A percentile compares a stretch with the other conserved stretches of the same genome.
Evolutionary conservation across 2,329 filamentous ascomycete species (phyloP).

Genomic region (Verticillium zaregamsianum): DNA sequence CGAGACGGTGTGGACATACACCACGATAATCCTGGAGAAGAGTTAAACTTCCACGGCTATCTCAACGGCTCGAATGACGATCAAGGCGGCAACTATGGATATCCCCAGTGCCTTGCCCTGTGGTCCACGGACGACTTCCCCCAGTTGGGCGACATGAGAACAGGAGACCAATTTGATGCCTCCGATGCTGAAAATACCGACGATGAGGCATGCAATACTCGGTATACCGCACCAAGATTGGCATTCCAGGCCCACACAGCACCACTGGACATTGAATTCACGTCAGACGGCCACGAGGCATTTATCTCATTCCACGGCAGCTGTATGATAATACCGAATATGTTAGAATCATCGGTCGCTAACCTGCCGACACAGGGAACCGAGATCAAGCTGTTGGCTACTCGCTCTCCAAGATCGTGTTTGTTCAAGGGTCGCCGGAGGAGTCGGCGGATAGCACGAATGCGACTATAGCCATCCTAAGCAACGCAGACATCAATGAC

Average conservation of each 20-base stretch:
- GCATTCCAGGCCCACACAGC: conserved; percentile 59
- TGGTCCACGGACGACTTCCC: conserved; percentile 49
- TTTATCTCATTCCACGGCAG: conserved; percentile 62
- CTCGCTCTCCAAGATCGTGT: conserved; percentile 35
- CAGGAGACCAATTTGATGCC: conserved; percentile 44
- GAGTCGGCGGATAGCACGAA: conserved; percentile 35
- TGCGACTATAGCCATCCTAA: conserved; percentile 47
- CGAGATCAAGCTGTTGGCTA: conserved; percentile 39
- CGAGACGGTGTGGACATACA: conserved; percentile 55
- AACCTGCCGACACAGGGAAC: conserved; percentile 27
- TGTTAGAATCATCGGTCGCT: neutral
- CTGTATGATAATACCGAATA: conserved; percentile 37
- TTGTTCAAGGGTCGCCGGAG: conserved; percentile 35
- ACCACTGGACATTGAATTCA: conserved; percentile 62
- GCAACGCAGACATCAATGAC: conserved; percentile 43
- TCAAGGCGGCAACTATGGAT: conserved; percentile 59
- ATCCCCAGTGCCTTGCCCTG: conserved; percentile 64
- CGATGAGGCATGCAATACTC: neutral
- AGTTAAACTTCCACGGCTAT: conserved; percentile 65
- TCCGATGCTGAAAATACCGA: conserved; percentile 9
- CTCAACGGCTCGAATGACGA: conserved; percentile 29
- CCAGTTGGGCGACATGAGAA: conserved; percentile 30
- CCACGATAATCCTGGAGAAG: conserved; percentile 64
- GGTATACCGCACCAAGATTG: conserved; percentile 40
- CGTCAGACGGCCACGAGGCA: conserved; percentile 45